Conservation (phyloP, 495 filamentous ascomycete species). For the Trichoderma reesei region DNA sequence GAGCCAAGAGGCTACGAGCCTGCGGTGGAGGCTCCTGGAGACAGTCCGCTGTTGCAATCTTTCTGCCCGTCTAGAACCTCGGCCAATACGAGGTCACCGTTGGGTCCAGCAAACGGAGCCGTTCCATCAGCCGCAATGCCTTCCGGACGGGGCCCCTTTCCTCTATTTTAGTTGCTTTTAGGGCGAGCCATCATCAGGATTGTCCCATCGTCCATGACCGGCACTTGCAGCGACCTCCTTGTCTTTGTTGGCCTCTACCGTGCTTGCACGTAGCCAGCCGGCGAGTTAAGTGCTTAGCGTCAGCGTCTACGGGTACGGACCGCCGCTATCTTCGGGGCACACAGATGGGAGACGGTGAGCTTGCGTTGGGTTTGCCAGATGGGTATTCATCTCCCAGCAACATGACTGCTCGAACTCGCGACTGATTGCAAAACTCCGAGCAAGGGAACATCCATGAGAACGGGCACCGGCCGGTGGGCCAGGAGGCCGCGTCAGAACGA, state of each 20-base stretch:
- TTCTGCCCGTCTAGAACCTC: background rate
- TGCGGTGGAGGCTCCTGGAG: background rate
- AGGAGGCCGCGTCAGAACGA: background rate
- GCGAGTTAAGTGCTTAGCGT: constrained; percentile 2
- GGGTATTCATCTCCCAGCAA: too few relatives aligned
- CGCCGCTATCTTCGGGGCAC: background rate
- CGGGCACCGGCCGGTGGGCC: background rate
- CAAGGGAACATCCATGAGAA: background rate
- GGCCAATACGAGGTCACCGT: constrained; percentile 5
- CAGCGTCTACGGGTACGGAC: background rate
- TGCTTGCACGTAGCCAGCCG: background rate
- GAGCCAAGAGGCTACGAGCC: background rate
- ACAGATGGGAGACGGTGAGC: background rate
- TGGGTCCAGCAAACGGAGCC: background rate
- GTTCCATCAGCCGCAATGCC: background rate
- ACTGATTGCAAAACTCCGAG: background rate
- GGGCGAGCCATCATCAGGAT: background rate
- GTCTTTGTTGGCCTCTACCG: background rate
- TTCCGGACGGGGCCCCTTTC: background rate
- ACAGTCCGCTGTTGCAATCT: background rate
- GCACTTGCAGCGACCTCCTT: background rate
- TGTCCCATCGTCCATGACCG: background rate
- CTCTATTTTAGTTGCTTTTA: background rate
- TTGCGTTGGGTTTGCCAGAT: background rate
- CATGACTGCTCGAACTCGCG: background rate